A percentile compares a stretch with the other conserved stretches of the same genome.
Evolutionary conservation across 2,329 filamentous ascomycete genomes (phyloP).

Genomic region (Calcarisporium arbuscula): DNA sequence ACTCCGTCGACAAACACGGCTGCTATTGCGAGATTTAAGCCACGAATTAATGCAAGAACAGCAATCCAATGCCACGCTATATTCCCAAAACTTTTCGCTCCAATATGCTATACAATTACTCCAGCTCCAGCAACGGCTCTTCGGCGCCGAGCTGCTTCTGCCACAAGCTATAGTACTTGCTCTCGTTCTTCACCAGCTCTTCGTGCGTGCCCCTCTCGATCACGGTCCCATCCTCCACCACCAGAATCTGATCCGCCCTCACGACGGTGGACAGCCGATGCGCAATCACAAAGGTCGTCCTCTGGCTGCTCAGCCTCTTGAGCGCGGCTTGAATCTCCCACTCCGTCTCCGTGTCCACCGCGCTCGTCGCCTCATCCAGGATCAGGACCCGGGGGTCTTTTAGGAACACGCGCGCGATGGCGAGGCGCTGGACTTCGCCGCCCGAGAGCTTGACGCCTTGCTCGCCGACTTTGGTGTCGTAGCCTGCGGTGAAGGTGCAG

Average conservation of each 20-base stretch:
- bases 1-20: too few relatives aligned
- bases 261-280: constrained; percentile 67
- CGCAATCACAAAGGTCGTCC: constrained; percentile 52
- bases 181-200: constrained; percentile 49
- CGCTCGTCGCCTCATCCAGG: constrained; percentile 73
- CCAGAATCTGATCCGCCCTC: constrained; percentile 61
- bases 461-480: constrained; percentile 44
- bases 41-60: too few relatives aligned
- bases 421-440: constrained; percentile 60
- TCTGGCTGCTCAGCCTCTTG: constrained; percentile 48
- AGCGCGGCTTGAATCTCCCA: constrained; percentile 60
- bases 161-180: constrained; percentile 61
- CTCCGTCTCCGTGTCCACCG: constrained; percentile 66
- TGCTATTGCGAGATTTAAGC: too few relatives aligned
- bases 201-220: constrained; percentile 59
- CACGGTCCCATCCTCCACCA: constrained; percentile 56
- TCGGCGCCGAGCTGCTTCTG: constrained; percentile 56
- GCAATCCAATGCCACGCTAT: too few relatives aligned
- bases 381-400: constrained; percentile 70
- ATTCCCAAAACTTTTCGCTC: too few relatives aligned
- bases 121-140: too few relatives aligned
- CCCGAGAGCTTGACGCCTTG: constrained; percentile 56
- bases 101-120: too few relatives aligned
- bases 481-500: constrained; percentile 41
- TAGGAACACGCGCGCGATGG: constrained; percentile 65